phyloP scores from a whole-genome alignment of 768 basidiomycete species.

The Trametes villosa region DNA sequence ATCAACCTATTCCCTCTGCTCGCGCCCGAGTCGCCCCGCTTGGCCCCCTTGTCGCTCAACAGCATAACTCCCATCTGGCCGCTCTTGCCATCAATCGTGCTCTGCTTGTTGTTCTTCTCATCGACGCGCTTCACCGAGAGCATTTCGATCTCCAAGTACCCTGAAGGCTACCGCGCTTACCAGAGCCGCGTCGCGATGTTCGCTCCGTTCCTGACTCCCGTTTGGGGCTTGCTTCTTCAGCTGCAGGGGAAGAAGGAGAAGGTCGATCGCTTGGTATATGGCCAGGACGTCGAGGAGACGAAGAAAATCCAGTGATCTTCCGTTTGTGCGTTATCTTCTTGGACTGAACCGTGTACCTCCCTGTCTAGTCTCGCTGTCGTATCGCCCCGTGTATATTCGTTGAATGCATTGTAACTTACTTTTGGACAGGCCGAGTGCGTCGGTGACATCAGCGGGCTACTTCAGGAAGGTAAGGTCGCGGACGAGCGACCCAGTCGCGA shows the following conservation, averaged over 20 bases:
- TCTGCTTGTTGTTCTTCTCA: slow-evolving; percentile 73
- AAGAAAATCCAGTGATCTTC: slow-evolving; percentile 32
- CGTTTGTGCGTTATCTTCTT: not conserved
- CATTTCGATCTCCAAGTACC: slow-evolving; percentile 78
- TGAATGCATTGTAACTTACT: not conserved
- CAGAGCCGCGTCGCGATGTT: slow-evolving; percentile 85
- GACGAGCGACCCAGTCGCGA: not conserved
- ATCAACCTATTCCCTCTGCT: slow-evolving; percentile 70
- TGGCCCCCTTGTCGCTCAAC: slow-evolving; percentile 26
- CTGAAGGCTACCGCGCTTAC: slow-evolving; percentile 70
- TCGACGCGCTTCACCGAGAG: slow-evolving; percentile 83
- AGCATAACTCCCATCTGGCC: slow-evolving; percentile 38
- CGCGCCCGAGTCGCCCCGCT: slow-evolving; percentile 39
- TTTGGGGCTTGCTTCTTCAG: slow-evolving; percentile 47
- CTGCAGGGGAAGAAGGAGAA: slow-evolving; percentile 41
- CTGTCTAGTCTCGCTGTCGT: not conserved
- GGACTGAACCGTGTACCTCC: slow-evolving; percentile 1
- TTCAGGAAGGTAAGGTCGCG: not conserved
- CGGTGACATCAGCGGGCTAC: too few species aligned
- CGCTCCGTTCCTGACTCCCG: slow-evolving; percentile 48
- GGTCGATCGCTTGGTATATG: slow-evolving; percentile 50
- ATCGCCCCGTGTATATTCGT: not conserved
- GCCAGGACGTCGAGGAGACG: slow-evolving; percentile 29
- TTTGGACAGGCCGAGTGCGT: not conserved
- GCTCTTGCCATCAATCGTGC: slow-evolving; percentile 59